Evolutionary conservation across 1,284 basidiomycete species (phyloP).

Genomic region (Pascua sp.): DNA sequence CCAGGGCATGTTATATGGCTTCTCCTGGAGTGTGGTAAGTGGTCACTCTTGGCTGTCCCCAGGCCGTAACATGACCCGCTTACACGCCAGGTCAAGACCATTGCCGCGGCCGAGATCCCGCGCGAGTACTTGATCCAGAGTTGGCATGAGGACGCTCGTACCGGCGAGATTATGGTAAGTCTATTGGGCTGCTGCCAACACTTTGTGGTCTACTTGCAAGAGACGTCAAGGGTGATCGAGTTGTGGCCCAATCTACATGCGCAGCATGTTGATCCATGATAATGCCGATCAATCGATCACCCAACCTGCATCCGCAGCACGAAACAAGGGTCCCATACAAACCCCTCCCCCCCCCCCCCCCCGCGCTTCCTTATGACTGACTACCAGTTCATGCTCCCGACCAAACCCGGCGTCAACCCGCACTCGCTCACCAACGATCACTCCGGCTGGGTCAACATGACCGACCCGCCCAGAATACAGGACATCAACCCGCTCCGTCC

Average conservation of each 20-base stretch:
- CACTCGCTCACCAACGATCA: conserved; percentile 7
- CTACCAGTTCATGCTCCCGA: neutral
- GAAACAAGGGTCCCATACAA: no score
- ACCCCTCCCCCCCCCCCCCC: no score
- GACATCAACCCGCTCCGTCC: neutral
- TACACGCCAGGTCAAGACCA: no score
- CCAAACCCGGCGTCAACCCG: conserved; percentile 4
- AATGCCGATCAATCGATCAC: no score
- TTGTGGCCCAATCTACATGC: no score
- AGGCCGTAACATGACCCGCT: no score
- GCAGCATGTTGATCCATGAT: no score
- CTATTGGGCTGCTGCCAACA: neutral
- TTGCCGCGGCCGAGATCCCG: conserved; percentile 18
- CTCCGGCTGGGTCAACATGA: conserved; percentile 2
- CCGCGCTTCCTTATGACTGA: no score
- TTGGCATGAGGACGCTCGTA: conserved; percentile 27
- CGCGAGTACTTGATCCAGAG: conserved; percentile 12
- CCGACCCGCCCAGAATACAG: conserved; percentile 19
- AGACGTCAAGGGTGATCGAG: no score
- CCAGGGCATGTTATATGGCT: conserved; percentile 28
- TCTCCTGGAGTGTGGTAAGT: conserved; percentile 23
- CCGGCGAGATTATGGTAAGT: conserved; percentile 30
- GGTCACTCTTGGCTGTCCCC: no score
- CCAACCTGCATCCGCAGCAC: no score
- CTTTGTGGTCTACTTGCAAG: no score